phyloP scores from a whole-genome alignment of 1,139 yeast species.

The Geotrichum phurueaensis region DNA sequence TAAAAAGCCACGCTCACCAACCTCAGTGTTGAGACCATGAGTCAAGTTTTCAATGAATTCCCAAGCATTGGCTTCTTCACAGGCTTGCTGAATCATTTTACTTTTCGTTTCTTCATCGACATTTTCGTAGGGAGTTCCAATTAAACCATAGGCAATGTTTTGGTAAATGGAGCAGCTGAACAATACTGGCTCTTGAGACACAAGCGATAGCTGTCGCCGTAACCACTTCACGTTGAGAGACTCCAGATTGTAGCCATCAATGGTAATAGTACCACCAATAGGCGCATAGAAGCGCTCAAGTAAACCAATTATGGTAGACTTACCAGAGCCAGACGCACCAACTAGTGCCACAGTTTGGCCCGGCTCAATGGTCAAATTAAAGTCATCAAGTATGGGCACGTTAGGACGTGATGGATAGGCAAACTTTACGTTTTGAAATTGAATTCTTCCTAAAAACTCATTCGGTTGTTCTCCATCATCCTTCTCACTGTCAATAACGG shows the following conservation, averaged over 20 bases:
- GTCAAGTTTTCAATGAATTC: constrained; percentile 38
- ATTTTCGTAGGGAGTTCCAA: constrained; percentile 50
- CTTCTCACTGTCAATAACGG: constrained; percentile 35
- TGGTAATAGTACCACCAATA: constrained; percentile 53
- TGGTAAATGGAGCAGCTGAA: constrained; percentile 75
- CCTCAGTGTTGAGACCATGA: constrained; percentile 47
- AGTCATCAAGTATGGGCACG: constrained; percentile 59
- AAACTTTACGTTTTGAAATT: constrained; percentile 59
- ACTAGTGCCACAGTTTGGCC: constrained; percentile 84
- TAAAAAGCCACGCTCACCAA: constrained; percentile 50
- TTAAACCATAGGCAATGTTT: constrained; percentile 67
- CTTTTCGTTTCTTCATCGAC: constrained; percentile 33
- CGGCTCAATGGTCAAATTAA: constrained; percentile 53
- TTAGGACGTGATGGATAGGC: constrained; percentile 86
- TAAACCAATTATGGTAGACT: constrained; percentile 74
- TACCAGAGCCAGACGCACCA: constrained; percentile 91
- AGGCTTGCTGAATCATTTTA: constrained; percentile 34
- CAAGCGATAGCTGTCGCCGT: constrained; percentile 71
- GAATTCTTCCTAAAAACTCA: constrained; percentile 47
- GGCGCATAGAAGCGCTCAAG: constrained; percentile 64
- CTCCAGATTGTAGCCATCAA: constrained; percentile 62
- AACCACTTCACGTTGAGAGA: constrained; percentile 66
- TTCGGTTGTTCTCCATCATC: constrained; percentile 33
- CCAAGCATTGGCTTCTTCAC: constrained; percentile 40
- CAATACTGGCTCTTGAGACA: constrained; percentile 82